Conservation (phyloP, 768 basidiomycete species). For the Lentinula lateritia region DNA sequence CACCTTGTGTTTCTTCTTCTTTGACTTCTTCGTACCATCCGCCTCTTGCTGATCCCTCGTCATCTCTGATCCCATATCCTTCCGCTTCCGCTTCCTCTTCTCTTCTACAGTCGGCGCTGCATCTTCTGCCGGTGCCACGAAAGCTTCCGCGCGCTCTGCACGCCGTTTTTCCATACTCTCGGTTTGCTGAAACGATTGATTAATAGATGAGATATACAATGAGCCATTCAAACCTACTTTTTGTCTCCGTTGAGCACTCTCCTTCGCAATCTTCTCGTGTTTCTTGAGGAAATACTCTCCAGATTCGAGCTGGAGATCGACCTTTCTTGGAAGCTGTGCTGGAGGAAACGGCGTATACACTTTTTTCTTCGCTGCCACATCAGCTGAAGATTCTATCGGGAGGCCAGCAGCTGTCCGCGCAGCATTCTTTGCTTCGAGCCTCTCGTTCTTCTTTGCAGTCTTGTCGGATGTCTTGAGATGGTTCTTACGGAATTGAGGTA, state of each 20-base stretch:
- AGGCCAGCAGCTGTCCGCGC: slow-evolving; percentile 66
- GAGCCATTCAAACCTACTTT: slow-evolving; percentile 43
- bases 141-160: slow-evolving; percentile 82
- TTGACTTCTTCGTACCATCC: slow-evolving; percentile 16
- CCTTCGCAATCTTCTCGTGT: slow-evolving; percentile 75
- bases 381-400: slow-evolving; percentile 33
- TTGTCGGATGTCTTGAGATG: slow-evolving; percentile 94
- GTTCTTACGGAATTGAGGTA: slow-evolving; percentile 91
- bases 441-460: slow-evolving; percentile 85
- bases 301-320: slow-evolving; percentile 91
- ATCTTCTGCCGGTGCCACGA: slow-evolving; percentile 80
- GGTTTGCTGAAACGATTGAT: slow-evolving; percentile 55
- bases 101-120: slow-evolving; percentile 72
- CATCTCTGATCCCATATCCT: slow-evolving; percentile 30
- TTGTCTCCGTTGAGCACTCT: slow-evolving; percentile 65
- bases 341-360: slow-evolving; percentile 99
- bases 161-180: slow-evolving; percentile 65
- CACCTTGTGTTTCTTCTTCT: slow-evolving; percentile 13
- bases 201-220: background rate
- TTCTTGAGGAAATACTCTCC: slow-evolving; percentile 98
- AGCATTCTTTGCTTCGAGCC: slow-evolving; percentile 50
- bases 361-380: slow-evolving; percentile 81
- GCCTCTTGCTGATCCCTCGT: slow-evolving; percentile 34
- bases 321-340: slow-evolving; percentile 88
- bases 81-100: slow-evolving; percentile 52